Evolutionary conservation across 2,329 filamentous ascomycete species (phyloP), one percentile per base, ranked within the genome.

Genomic region (Epichloe uncinata): DNA sequence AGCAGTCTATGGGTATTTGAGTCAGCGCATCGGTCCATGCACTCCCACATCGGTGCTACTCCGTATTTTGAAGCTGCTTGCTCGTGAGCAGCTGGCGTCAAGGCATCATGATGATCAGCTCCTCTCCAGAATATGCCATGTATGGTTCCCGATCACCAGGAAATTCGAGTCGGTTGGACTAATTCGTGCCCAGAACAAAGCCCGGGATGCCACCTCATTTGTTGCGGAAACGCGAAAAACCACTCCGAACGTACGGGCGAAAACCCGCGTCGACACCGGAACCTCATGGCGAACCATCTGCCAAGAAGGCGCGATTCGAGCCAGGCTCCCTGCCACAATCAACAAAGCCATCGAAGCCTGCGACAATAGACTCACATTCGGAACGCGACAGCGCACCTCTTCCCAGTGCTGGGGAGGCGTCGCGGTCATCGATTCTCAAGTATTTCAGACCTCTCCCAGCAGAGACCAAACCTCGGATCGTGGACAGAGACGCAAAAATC

Each of bases 221-320:
- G 8, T 48, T 59, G 18, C 60, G 60, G 50, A 59, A 59, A 37
- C 62, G 66, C 47, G 59, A 59, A 47, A 68, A 65, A 51, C 59
- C 63, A 4, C 54, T 70, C 13, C 63, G 66, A 50, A 72, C 69
- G 12, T 72, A 72, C 41, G 66, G 69, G 42, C 68, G 65, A 53
- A 63, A 65, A 35, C 48, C 54, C 8, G 54, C 55, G 6, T 36
- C 61, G 13, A 57, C 56, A 8, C 50, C 57, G 4, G 61, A 63
- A 38, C 41, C 56, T 8, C 53, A 55, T 36, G 53, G 44, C n/a
- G 61, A 66, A 8, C 57, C 60, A 0, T 53, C 56, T 2, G 9
- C 51, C 0, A 67, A 68, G 52, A 67, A 53, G 42, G 55, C 53
- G 16, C 55, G 58, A 6, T 34, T 53, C 0, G 52, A 50, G 0